Evolutionary conservation across 148 eudicot genomes (phyloP).

Genomic region (Spergularia bocconei): DNA sequence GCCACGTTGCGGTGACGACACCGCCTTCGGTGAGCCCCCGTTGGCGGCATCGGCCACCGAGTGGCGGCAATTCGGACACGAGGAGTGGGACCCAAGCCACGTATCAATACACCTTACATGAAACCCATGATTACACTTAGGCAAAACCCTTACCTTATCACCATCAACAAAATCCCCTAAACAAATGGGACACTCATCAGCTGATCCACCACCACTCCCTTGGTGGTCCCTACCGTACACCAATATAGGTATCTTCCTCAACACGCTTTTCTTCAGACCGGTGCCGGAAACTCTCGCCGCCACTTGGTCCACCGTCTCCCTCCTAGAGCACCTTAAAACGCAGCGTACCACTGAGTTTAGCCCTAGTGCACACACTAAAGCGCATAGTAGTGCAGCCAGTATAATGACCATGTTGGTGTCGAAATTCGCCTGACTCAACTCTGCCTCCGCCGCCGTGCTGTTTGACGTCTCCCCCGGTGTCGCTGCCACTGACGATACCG

Average conservation of each 20-base stretch:
- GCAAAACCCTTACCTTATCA: slow-evolving; percentile 58
- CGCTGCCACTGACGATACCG: background rate
- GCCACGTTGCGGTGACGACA: background rate
- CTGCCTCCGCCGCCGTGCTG: slow-evolving; percentile 20
- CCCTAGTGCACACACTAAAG: slow-evolving; percentile 47
- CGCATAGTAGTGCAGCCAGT: slow-evolving; percentile 49
- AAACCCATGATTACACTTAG: slow-evolving; percentile 57
- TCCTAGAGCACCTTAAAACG: slow-evolving; percentile 27
- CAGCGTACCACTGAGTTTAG: slow-evolving; percentile 48
- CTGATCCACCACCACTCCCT: background rate
- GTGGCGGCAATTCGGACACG: slow-evolving; percentile 63
- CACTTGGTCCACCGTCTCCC: slow-evolving; percentile 26
- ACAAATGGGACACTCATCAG: slow-evolving; percentile 58
- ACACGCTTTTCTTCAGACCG: slow-evolving; percentile 46
- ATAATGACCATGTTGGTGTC: slow-evolving; percentile 54
- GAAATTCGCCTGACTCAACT: slow-evolving; percentile 30
- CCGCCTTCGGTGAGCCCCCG: background rate
- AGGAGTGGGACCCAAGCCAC: slow-evolving; percentile 52
- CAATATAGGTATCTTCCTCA: slow-evolving; percentile 35
- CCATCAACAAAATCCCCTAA: slow-evolving; percentile 57
- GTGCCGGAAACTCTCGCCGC: slow-evolving; percentile 10
- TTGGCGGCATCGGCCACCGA: slow-evolving; percentile 27
- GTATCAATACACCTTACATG: slow-evolving; percentile 59
- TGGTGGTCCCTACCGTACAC: slow-evolving; percentile 30
- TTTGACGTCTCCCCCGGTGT: background rate